Base-by-base conservation (phyloP, 75 land plant genomes). In the Isoetes taiwanensis region DNA sequence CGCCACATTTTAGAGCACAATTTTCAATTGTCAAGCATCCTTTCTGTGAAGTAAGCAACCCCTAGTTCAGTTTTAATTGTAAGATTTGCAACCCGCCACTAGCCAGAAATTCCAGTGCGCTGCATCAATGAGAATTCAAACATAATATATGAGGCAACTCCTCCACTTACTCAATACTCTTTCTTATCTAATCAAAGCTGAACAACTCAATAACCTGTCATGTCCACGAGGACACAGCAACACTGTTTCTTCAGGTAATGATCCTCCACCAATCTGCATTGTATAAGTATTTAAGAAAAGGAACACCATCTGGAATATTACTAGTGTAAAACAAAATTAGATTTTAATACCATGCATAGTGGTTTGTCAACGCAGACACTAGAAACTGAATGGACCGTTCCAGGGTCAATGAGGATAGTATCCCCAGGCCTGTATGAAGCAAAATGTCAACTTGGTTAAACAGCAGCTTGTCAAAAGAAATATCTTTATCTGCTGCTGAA, bases 61-160 rank as follows among this genome's bases (percentile, higher is more conserved):
- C 99, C 99, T 30, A 94, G 90, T 64, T 94, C 99, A 37, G 90
- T 78, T 50, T 72, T 79, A 16, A 94, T 77, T 0, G 90, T 88
- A 58, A 94, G 63, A 61, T 94, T 94, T 1, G 84, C 53, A 9
- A 94, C 58, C 46, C 85, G 71, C 99, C 82, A 34, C 73, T 94
- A 14, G 99, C 77, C 29, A 74, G 65, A 43, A 94, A 84, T 61
- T 84, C 96, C 56, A 94, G 61, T 3, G 96, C 99, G 71, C 99
- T 94, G 84, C 61, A 40, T 41, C 30, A 59, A 52, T 52, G n/a
- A n/a, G n/a, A n/a, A n/a, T n/a, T n/a, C n/a, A n/a, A n/a, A 63
- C 14, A 33, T 43, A 3, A 32, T 24, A 8, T 2, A 32, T 31
- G 11, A 27, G 43, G 14, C 20, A 23, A 25, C 42, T 55, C n/a